phyloP scores from a whole-genome alignment of 352 stramenopile genomes.

The Phytophthora hybrid region DNA sequence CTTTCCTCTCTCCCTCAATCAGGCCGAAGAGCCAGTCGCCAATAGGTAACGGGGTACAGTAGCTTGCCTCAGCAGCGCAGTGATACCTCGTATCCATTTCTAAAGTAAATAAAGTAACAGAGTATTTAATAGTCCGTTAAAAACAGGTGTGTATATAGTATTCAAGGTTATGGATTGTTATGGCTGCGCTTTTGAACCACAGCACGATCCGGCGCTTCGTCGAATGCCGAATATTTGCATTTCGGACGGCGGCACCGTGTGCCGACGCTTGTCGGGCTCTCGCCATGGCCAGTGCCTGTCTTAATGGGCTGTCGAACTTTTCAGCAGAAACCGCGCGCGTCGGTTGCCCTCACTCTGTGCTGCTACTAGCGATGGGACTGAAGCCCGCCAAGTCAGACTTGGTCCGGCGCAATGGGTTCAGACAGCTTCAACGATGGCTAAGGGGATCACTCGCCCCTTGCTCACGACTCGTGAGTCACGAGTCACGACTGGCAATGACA shows the following conservation, averaged over 20 bases:
- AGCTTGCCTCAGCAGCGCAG: no score
- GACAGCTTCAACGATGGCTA: neutral
- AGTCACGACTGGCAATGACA: neutral
- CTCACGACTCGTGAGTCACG: no score
- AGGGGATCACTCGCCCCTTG: neutral
- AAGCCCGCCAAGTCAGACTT: neutral
- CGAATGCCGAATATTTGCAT: neutral
- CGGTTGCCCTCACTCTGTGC: neutral
- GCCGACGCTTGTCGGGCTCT: neutral
- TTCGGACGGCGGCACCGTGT: neutral
- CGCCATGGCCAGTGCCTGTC: neutral
- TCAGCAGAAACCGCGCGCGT: neutral
- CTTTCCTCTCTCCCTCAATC: conserved; percentile 28
- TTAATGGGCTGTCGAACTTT: neutral
- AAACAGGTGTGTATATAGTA: no score
- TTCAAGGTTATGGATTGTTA: no score
- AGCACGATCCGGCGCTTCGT: neutral
- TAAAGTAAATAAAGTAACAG: no score
- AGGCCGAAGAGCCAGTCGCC: conserved; percentile 33
- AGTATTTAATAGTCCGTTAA: no score
- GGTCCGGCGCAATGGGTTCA: neutral
- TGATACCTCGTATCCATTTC: neutral
- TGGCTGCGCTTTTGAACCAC: no score
- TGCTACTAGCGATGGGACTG: neutral
- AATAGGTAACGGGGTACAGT: no score